Percentiles rank a stretch among this genome's conserved stretches.
Evolutionary conservation across 345 rosid genomes (phyloP).

Genomic region (Rhodomyrtus tomentosa): DNA sequence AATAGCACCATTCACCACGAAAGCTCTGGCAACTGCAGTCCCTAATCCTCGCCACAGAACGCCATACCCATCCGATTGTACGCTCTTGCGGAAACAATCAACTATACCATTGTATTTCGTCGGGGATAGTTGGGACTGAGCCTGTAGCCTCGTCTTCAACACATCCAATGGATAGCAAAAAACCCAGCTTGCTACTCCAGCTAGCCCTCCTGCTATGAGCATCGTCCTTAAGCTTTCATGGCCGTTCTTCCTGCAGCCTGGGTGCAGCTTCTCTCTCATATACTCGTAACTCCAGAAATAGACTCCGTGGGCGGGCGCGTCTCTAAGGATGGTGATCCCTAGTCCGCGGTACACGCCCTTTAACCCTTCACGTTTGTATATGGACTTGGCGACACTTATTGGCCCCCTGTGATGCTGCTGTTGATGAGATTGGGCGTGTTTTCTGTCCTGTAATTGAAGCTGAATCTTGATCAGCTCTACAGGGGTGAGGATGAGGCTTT

Average conservation of each 20-base stretch:
- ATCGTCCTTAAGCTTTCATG: conserved; percentile 61
- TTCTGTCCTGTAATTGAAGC: conserved; percentile 49
- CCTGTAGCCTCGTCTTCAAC: conserved; percentile 59
- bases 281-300: conserved; percentile 95
- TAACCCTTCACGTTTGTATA: conserved; percentile 43
- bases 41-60: conserved; percentile 95
- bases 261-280: conserved; percentile 66
- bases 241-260: conserved; percentile 75
- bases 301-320: conserved; percentile 75
- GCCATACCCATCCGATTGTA: conserved; percentile 50
- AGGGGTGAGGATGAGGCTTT: conserved; percentile 69
- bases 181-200: conserved; percentile 93
- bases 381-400: conserved; percentile 44
- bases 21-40: conserved; percentile 90
- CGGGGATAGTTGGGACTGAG: conserved; percentile 39
- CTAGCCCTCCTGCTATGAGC: conserved; percentile 79
- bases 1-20: conserved; percentile 84
- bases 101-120: conserved; percentile 45
- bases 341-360: conserved; percentile 71
- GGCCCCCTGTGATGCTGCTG: conserved; percentile 30
- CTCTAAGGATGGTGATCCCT: conserved; percentile 58
- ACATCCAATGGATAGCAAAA: conserved; percentile 85
- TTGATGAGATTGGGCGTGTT: conserved; percentile 1
- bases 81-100: conserved; percentile 64
- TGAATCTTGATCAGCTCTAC: conserved; percentile 84